Evolutionary conservation across 768 basidiomycete genomes (phyloP).

Genomic region (Kwoniella sp.): DNA sequence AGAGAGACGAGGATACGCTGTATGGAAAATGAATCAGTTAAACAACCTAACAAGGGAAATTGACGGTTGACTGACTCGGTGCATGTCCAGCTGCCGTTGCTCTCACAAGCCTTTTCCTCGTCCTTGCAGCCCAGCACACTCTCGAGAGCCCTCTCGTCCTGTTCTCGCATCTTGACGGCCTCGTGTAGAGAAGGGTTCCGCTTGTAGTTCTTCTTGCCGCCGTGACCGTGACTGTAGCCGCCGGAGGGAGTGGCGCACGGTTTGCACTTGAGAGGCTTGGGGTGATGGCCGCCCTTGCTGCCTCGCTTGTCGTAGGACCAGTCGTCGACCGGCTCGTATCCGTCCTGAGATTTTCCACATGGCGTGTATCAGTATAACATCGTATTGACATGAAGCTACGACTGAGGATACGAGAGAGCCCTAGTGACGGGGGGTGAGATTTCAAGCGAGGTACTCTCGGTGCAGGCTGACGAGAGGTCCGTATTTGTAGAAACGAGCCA

Average conservation of each 20-base stretch:
- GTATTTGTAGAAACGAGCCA: not conserved
- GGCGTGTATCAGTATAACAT: not conserved
- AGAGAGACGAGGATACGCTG: constrained; percentile 25
- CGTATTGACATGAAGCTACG: not conserved
- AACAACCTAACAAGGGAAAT: not conserved
- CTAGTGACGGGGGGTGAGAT: too few relatives aligned
- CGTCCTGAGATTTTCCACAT: too few relatives aligned
- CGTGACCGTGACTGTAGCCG: constrained; percentile 3
- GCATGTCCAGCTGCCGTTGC: constrained; percentile 21
- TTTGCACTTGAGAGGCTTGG: constrained; percentile 12
- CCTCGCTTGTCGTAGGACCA: constrained; percentile 10
- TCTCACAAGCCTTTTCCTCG: constrained; percentile 32
- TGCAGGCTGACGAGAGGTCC: not conserved
- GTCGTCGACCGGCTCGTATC: constrained; percentile 3
- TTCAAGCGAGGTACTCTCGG: too few relatives aligned
- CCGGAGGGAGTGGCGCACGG: constrained; percentile 8
- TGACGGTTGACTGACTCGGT: constrained; percentile 11
- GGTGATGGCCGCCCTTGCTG: constrained; percentile 15
- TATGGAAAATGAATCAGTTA: not conserved
- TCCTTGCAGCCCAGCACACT: constrained; percentile 18
- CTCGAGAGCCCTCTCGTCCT: constrained; percentile 9
- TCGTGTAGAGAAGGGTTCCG: constrained; percentile 17
- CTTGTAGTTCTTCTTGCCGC: constrained; percentile 6
- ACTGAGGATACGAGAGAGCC: not conserved
- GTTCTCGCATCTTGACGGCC: constrained; percentile 15